Conservation (phyloP, 371 early-diverging fungal genomes). For the Apophysomyces variabilis region DNA sequence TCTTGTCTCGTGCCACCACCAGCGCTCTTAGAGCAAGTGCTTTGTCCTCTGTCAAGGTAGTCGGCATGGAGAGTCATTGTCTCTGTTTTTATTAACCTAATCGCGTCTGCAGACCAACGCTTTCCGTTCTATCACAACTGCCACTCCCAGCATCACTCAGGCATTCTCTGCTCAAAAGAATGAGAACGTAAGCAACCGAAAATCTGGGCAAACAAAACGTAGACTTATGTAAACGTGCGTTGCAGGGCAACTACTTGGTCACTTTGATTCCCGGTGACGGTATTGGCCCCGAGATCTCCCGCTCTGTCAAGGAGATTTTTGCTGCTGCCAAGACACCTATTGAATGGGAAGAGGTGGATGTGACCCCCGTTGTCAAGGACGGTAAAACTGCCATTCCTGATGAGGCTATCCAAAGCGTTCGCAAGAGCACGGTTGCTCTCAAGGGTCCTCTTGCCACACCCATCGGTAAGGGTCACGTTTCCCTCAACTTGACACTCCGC, state of each 20-base stretch:
- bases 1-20: constrained; percentile 27
- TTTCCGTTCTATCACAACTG: constrained; percentile 57
- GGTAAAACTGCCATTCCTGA: constrained; percentile 95
- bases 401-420: constrained; percentile 88
- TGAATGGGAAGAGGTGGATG: constrained; percentile 96
- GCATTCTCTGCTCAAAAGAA: constrained; percentile 70
- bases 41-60: constrained; percentile 23
- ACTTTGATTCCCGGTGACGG: constrained; percentile 99
- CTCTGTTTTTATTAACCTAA: background rate
- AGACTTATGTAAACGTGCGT: background rate
- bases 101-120: constrained; percentile 36
- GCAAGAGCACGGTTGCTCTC: constrained; percentile 94
- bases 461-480: constrained; percentile 98
- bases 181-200: constrained; percentile 53
- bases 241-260: constrained; percentile 80
- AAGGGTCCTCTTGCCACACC: constrained; percentile 98
- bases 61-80: background rate
- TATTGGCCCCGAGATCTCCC: constrained; percentile 98
- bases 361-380: constrained; percentile 90
- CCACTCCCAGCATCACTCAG: constrained; percentile 63
- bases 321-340: constrained; percentile 93
- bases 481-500: constrained; percentile 96
- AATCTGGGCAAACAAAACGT: background rate
- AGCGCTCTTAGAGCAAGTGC: constrained; percentile 23
- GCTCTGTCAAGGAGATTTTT: constrained; percentile 92